These are phyloP conservation scores for Globisporangium nagaii DNA, from an alignment of 352 stramenopile species.

Conservation along the genomic window DNA sequence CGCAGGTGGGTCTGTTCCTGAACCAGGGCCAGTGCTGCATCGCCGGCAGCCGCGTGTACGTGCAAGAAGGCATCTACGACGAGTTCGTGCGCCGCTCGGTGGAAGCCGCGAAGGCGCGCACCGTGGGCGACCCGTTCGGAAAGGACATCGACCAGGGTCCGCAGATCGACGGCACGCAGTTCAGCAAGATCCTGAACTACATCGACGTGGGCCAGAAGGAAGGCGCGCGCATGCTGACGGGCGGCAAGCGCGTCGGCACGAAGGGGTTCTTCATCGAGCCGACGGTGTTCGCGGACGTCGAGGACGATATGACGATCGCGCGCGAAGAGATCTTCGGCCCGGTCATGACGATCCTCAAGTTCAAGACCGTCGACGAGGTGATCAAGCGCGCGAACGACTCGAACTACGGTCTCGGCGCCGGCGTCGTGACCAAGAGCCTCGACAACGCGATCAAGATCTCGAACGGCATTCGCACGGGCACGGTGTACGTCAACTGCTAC, in stretches of 20 bases:
- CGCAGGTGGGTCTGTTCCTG: slow-evolving; percentile 69
- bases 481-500: slow-evolving; percentile 95
- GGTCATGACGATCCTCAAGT: slow-evolving; percentile 87
- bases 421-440: slow-evolving; percentile 88
- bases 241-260: slow-evolving; percentile 63
- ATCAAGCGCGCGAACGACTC: slow-evolving; percentile 85
- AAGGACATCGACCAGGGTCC: slow-evolving; percentile 37
- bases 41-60: slow-evolving; percentile 77
- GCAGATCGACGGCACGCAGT: slow-evolving; percentile 59
- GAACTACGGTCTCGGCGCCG: slow-evolving; percentile 82
- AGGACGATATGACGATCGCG: slow-evolving; percentile 85
- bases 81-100: slow-evolving; percentile 72
- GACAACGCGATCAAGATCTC: slow-evolving; percentile 83
- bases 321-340: slow-evolving; percentile 93
- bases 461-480: slow-evolving; percentile 84
- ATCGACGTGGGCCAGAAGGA: slow-evolving; percentile 75
- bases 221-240: slow-evolving; percentile 75
- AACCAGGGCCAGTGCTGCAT: slow-evolving; percentile 88
- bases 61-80: slow-evolving; percentile 88
- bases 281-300: slow-evolving; percentile 86
- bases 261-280: slow-evolving; percentile 90
- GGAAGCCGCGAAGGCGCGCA: slow-evolving; percentile 40
- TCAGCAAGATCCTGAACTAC: slow-evolving; percentile 86
- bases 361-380: slow-evolving; percentile 87
- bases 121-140: slow-evolving; percentile 51